These are phyloP conservation scores for Cryptococcus depauperatus DNA, from an alignment of 1,284 basidiomycete genomes.

Conservation along the genomic window DNA sequence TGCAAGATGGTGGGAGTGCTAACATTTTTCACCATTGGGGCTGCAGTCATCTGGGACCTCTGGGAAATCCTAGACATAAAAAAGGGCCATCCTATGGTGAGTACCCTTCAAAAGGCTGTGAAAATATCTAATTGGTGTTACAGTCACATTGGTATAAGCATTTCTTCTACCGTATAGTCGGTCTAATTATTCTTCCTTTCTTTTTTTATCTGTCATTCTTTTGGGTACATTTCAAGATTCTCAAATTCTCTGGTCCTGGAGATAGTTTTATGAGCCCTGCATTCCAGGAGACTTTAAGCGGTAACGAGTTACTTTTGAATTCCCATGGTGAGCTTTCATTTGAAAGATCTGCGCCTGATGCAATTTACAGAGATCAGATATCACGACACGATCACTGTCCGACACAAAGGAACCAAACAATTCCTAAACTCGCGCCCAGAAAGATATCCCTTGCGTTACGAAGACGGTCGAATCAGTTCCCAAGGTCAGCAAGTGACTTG, in stretches of 20 bases:
- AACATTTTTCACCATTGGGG: constrained; percentile 80
- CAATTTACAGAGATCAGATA: constrained; percentile 74
- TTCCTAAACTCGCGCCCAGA: constrained; percentile 90
- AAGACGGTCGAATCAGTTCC: constrained; percentile 90
- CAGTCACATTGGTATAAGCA: constrained; percentile 86
- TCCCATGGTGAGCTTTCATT: constrained; percentile 62
- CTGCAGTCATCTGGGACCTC: constrained; percentile 84
- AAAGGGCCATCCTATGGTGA: constrained; percentile 67
- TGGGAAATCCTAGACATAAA: constrained; percentile 90
- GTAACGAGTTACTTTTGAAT: constrained; percentile 84
- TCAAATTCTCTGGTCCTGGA: constrained; percentile 84
- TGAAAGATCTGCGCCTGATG: background rate
- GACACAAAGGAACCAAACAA: constrained; percentile 86
- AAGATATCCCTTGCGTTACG: constrained; percentile 84
- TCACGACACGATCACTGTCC: constrained; percentile 77
- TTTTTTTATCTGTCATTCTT: constrained; percentile 92
- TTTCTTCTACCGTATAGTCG: constrained; percentile 74
- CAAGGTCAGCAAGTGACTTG: constrained; percentile 99
- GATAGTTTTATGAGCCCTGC: constrained; percentile 95
- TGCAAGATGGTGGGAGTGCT: constrained; percentile 98
- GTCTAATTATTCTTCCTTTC: constrained; percentile 82
- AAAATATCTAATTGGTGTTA: background rate
- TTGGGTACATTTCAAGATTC: constrained; percentile 87
- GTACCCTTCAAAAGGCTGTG: constrained; percentile 25
- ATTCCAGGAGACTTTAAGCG: constrained; percentile 91